Percentiles rank a stretch among this genome's conserved stretches.
phyloP scores from a whole-genome alignment of 257 asterid species.

The Asclepias syriaca region DNA sequence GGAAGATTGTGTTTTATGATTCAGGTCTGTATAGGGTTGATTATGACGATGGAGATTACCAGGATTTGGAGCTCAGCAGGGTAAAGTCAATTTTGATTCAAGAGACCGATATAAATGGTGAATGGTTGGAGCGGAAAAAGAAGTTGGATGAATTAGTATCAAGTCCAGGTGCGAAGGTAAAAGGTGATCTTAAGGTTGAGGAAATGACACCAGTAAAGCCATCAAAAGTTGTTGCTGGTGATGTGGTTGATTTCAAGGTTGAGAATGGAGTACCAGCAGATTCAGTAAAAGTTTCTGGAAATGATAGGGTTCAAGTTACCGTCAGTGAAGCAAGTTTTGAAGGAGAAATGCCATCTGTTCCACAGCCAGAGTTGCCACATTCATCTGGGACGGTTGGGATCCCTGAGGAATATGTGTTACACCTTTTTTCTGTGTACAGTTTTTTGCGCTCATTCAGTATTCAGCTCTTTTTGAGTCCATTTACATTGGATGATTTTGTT shows the following conservation, averaged over 20 bases:
- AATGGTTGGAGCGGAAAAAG: constrained; percentile 53
- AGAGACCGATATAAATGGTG: constrained; percentile 46
- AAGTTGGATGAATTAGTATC: constrained; percentile 37
- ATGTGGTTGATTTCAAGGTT: neutral
- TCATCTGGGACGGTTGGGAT: constrained; percentile 58
- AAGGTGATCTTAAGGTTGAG: constrained; percentile 18
- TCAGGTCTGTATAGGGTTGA: constrained; percentile 61
- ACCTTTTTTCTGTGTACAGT: constrained; percentile 69
- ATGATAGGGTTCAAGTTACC: constrained; percentile 34
- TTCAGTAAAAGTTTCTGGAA: constrained; percentile 22
- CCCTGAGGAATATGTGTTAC: constrained; percentile 55
- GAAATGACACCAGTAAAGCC: neutral
- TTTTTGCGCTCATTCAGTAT: constrained; percentile 95
- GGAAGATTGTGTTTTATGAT: constrained; percentile 48
- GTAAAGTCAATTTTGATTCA: constrained; percentile 42
- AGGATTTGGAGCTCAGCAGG: constrained; percentile 59
- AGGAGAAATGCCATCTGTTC: constrained; percentile 35
- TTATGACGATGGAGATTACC: constrained; percentile 76
- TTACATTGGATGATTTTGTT: constrained; percentile 73
- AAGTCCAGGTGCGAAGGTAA: constrained; percentile 27
- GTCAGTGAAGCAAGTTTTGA: constrained; percentile 26
- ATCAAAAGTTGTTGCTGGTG: neutral
- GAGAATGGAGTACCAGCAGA: constrained; percentile 8
- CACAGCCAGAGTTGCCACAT: constrained; percentile 68
- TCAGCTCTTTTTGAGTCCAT: constrained; percentile 80